A percentile compares a stretch with the other conserved stretches of the same genome.
phyloP scores from a whole-genome alignment of 2,329 filamentous ascomycete species.

The Plenodomus lindquistii region DNA sequence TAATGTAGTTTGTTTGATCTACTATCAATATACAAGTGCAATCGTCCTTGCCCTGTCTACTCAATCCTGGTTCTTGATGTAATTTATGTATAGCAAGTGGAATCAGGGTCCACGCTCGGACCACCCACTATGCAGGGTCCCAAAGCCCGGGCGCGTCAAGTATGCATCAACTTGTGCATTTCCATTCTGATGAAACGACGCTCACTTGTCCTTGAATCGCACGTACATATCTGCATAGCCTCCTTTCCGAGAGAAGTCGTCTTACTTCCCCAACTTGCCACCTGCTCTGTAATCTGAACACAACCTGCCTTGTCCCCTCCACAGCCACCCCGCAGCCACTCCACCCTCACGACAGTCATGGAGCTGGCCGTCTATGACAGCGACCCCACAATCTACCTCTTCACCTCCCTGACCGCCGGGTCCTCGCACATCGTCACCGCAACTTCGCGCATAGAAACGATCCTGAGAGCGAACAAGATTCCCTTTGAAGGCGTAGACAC shows the following conservation, averaged over 20 bases:
- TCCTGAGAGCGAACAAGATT: slow-evolving; percentile 90
- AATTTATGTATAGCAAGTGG: background rate
- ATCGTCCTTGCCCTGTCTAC: background rate
- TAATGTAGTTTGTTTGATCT: slow-evolving; percentile 23
- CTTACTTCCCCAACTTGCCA: background rate
- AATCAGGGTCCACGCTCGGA: slow-evolving; percentile 4
- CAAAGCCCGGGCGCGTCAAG: slow-evolving; percentile 6
- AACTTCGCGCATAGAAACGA: slow-evolving; percentile 93
- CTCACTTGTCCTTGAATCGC: background rate
- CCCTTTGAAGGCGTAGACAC: slow-evolving; percentile 92
- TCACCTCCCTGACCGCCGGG: slow-evolving; percentile 92
- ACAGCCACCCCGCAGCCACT: slow-evolving; percentile 4
- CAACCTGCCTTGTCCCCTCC: background rate
- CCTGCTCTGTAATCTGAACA: background rate
- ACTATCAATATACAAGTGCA: slow-evolving; percentile 11
- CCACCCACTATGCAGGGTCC: slow-evolving; percentile 5
- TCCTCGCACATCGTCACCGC: slow-evolving; percentile 96
- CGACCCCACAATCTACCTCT: slow-evolving; percentile 75
- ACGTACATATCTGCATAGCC: background rate
- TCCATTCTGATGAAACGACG: slow-evolving; percentile 9
- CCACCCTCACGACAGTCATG: slow-evolving; percentile 26
- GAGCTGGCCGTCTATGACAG: slow-evolving; percentile 52
- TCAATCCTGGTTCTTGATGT: background rate
- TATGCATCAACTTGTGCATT: slow-evolving; percentile 11
- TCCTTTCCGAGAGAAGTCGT: background rate